A percentile compares a stretch with the other conserved stretches of the same genome.
Evolutionary conservation across 1,284 basidiomycete species (phyloP).

Genomic region (Puccinia horiana): DNA sequence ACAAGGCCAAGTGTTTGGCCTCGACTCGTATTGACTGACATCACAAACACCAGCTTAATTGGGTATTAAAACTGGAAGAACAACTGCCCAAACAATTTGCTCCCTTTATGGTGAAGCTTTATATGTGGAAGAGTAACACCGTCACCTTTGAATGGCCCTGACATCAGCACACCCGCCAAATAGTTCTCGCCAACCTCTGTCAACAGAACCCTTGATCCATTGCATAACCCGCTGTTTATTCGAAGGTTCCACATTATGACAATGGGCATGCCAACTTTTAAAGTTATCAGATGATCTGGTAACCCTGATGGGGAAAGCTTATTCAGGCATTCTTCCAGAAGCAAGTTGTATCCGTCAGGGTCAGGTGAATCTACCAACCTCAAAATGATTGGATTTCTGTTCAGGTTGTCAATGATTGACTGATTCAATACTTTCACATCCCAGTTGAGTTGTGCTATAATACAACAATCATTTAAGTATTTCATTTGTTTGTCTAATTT

Average conservation of each 20-base stretch:
- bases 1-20: too few species aligned
- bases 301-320: neutral
- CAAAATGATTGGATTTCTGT: neutral
- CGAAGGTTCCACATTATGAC: too few species aligned
- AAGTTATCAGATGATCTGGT: neutral
- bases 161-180: neutral
- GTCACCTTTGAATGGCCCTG: neutral
- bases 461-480: neutral
- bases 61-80: neutral
- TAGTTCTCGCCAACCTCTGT: neutral
- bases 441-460: neutral
- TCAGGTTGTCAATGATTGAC: neutral
- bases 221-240: neutral
- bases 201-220: neutral
- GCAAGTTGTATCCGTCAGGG: neutral
- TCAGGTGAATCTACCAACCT: neutral
- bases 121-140: neutral
- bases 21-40: too few species aligned
- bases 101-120: neutral
- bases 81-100: too few species aligned
- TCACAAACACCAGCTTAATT: too few species aligned
- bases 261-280: neutral
- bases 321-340: constrained; percentile 3
- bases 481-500: neutral
- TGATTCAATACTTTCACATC: too few species aligned